These are phyloP conservation scores for Pestalotiopsis sp. DNA, from an alignment of 2,329 filamentous ascomycete species.

Conservation along the genomic window DNA sequence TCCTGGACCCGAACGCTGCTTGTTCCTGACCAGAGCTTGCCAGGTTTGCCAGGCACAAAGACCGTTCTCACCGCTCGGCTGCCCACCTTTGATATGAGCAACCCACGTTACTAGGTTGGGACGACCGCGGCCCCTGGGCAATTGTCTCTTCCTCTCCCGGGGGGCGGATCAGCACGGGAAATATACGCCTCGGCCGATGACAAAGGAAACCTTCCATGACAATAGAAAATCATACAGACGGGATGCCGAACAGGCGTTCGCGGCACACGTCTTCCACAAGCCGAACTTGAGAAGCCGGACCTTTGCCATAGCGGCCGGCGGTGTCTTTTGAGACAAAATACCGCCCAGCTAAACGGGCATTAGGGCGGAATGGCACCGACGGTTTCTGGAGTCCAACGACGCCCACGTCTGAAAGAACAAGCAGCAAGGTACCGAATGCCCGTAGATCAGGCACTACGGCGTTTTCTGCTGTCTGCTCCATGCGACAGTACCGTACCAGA, in stretches of 20 bases:
- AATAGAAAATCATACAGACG: not conserved
- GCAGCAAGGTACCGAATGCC: too few relatives aligned
- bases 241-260: not conserved
- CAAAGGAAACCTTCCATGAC: not conserved
- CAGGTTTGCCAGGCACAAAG: not conserved
- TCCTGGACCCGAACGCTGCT: not conserved
- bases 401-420: too few relatives aligned
- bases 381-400: not conserved
- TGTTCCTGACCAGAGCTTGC: not conserved
- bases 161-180: not conserved
- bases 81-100: not conserved
- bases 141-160: not conserved
- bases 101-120: not conserved
- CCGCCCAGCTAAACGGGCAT: slow-evolving; percentile 8
- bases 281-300: not conserved
- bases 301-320: not conserved
- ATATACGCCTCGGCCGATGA: not conserved
- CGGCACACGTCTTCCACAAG: not conserved
- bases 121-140: not conserved
- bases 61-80: not conserved
- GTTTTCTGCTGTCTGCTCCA: too few relatives aligned
- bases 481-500: too few relatives aligned
- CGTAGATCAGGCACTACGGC: too few relatives aligned
- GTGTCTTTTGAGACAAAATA: slow-evolving; percentile 10
- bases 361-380: slow-evolving; percentile 12